These are phyloP conservation scores for Aspergillus sp. DNA, from an alignment of 2,329 filamentous ascomycete species.

Conservation along the genomic window DNA sequence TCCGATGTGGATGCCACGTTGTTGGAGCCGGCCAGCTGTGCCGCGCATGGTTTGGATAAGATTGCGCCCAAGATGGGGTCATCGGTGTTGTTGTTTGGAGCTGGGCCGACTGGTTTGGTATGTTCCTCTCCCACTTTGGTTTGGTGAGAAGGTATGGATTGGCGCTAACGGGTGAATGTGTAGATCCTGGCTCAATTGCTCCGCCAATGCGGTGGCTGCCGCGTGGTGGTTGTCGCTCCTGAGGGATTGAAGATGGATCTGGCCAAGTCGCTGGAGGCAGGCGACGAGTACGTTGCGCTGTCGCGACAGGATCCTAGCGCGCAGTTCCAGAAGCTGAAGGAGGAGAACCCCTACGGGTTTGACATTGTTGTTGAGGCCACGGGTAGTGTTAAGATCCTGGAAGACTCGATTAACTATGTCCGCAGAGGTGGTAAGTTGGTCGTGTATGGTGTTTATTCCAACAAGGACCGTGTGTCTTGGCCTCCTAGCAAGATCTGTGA, in stretches of 20 bases:
- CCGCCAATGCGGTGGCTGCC: constrained; percentile 66
- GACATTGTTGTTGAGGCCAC: constrained; percentile 73
- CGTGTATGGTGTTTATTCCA: constrained; percentile 70
- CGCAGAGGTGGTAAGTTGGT: constrained; percentile 70
- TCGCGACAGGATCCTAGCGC: constrained; percentile 54
- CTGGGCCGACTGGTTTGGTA: constrained; percentile 67
- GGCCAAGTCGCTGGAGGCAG: constrained; percentile 53
- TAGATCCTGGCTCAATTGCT: constrained; percentile 62
- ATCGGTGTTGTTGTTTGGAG: constrained; percentile 68
- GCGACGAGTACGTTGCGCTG: constrained; percentile 51
- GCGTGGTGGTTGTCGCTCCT: constrained; percentile 69
- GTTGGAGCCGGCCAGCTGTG: constrained; percentile 70
- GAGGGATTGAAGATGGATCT: constrained; percentile 70
- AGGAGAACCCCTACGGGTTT: constrained; percentile 70
- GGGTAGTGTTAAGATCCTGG: constrained; percentile 67
- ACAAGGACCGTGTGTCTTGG: constrained; percentile 64
- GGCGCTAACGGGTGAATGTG: constrained; percentile 60
- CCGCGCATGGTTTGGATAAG: constrained; percentile 69
- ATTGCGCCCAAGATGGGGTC: constrained; percentile 66
- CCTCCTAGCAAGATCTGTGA: constrained; percentile 70
- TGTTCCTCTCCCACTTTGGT: constrained; percentile 52
- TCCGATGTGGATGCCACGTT: constrained; percentile 69
- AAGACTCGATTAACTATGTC: constrained; percentile 71
- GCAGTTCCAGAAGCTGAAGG: constrained; percentile 64
- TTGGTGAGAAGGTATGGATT: constrained; percentile 54